Evolutionary conservation across 345 rosid genomes (phyloP).

Genomic region (Eucalyptus paniculata): DNA sequence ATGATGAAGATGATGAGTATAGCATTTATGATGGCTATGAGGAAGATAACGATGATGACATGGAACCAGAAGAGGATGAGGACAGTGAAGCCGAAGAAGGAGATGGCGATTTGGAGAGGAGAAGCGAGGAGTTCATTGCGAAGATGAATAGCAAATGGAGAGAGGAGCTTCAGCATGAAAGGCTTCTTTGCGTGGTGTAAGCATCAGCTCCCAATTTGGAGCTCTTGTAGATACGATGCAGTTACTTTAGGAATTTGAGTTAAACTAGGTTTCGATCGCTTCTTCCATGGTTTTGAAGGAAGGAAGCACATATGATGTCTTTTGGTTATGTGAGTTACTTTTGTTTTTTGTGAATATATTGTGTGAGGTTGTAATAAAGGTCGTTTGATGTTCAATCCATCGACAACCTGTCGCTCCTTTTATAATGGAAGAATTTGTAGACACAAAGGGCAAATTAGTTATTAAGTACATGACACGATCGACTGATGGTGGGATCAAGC

Average conservation of each 20-base stretch:
- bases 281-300: background rate
- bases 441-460: background rate
- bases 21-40: background rate
- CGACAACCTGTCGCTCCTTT: background rate
- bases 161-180: background rate
- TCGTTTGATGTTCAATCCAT: background rate
- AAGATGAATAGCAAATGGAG: background rate
- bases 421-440: background rate
- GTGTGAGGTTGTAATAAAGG: background rate
- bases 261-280: background rate
- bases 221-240: background rate
- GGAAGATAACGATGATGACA: background rate
- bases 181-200: background rate
- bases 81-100: background rate
- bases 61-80: background rate
- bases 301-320: background rate
- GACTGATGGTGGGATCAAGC: background rate
- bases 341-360: background rate
- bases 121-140: background rate
- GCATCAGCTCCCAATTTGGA: background rate
- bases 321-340: background rate
- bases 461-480: background rate
- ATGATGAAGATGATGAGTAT: background rate
- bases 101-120: background rate
- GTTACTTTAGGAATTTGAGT: background rate